A percentile compares a stretch with the other conserved stretches of the same genome.
These are phyloP conservation scores for Protomyces lactucae-debilis DNA, from an alignment of 1,139 yeast species.

Conservation along the genomic window DNA sequence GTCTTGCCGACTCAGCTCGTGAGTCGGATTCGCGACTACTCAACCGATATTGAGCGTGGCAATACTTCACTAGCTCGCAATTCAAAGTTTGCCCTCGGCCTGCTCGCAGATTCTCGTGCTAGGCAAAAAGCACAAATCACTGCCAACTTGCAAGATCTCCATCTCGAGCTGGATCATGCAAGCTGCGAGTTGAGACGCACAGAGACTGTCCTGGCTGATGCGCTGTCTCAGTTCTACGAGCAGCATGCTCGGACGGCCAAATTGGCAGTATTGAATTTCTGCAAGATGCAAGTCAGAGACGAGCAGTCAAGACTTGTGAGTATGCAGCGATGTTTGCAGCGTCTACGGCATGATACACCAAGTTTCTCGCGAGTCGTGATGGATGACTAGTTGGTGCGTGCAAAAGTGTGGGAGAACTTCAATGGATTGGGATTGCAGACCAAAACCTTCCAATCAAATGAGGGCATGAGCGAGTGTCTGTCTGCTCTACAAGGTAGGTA, in stretches of 20 bases:
- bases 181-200: constrained; percentile 14
- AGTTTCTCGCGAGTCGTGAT: background rate
- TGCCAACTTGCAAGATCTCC: constrained; percentile 4
- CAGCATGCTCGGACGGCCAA: constrained; percentile 7
- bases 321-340: constrained; percentile 2
- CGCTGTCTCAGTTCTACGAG: constrained; percentile 10
- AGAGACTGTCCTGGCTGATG: constrained; percentile 12
- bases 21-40: constrained; percentile 3
- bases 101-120: constrained; percentile 15
- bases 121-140: constrained; percentile 9
- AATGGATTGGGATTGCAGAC: no score
- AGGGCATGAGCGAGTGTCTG: no score
- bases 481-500: no score
- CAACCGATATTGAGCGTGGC: constrained; percentile 3
- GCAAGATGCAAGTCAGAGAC: constrained; percentile 7
- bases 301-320: constrained; percentile 9
- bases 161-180: constrained; percentile 15
- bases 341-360: background rate
- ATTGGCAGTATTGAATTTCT: background rate
- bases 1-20: constrained; percentile 3
- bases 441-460: no score
- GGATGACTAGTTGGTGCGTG: no score
- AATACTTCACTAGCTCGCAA: constrained; percentile 1
- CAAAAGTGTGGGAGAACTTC: no score
- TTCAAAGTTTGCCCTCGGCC: constrained; percentile 1